Evolutionary conservation across 257 asterid species (phyloP), one percentile per base, ranked within the genome.

Genomic region (Salvia miltiorrhiza): DNA sequence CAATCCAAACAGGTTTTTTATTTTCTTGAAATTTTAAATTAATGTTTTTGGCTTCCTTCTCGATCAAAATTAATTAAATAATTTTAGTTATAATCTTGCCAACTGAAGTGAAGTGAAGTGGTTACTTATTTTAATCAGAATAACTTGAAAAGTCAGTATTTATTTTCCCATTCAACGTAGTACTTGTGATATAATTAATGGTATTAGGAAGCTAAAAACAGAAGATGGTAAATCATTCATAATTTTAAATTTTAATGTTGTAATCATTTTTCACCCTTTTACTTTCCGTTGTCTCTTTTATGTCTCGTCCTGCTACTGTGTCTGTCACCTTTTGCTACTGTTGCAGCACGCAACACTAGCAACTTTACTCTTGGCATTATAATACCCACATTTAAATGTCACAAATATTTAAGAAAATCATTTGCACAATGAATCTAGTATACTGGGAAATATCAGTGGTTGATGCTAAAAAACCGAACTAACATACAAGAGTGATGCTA

Each of bases 1-100:
- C 76, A 43, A 48, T 41, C 75, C 26, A 66, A 63, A 56, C 85
- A 85, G 93, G 96, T 60, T 24, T 28, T 35, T 10, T 12, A 21
- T 43, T 3, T 63, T 68, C 48, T 70, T 47, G 10, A 3, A 58
- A 50, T 19, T 40, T 37, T 19, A 35, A 13, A 7, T 47, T 23
- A 0, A 10, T 14, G 39, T 14, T 24, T 9, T 1, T 49, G 41
- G 39, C 54, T 70, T 30, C 35, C 35, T 70, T 49, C 69, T 60
- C 33, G 55, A n/a, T n/a, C 56, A 59, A 37, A 9, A 9, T 0
- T 11, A 37, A 7, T 37, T 37, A 12, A 9, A 2, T 9, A 9
- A 6, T 37, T 37, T 9, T 37, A 8, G 3, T 37, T 37, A 9
- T 3, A 37, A 50, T 23, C 37, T 37, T 37, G 43, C 10, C 11